Percentiles rank a stretch among this genome's conserved stretches.
Conservation (phyloP, 2,329 filamentous ascomycete genomes). For the Pyrenophora tritici-repentis region DNA sequence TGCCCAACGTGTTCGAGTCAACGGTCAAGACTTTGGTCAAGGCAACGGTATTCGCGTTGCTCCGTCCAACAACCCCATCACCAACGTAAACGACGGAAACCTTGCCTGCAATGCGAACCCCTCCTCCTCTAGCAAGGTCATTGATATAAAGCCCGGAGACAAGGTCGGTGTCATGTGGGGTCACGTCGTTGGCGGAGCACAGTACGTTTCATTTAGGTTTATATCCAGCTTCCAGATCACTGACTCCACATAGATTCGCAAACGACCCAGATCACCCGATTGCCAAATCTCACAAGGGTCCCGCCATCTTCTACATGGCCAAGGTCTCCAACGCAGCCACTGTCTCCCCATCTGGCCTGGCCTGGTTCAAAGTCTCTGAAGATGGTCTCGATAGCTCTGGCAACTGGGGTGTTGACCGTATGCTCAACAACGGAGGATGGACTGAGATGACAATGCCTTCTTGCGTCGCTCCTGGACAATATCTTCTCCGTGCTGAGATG, state of each 20-base stretch:
- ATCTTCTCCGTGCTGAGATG: conserved; percentile 52
- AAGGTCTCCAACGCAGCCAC: conserved; percentile 50
- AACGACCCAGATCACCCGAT: conserved; percentile 55
- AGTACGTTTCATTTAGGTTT: conserved; percentile 28
- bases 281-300: conserved; percentile 55
- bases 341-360: conserved; percentile 44
- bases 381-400: conserved; percentile 48
- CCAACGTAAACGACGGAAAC: conserved; percentile 53
- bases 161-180: conserved; percentile 59
- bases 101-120: conserved; percentile 56
- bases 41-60: conserved; percentile 58
- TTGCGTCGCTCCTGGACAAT: conserved; percentile 47
- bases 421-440: conserved; percentile 56
- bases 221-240: background rate
- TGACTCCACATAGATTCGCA: conserved; percentile 33
- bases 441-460: conserved; percentile 48
- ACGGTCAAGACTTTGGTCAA: conserved; percentile 53
- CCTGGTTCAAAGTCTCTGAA: conserved; percentile 52
- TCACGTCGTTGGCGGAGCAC: conserved; percentile 60
- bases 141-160: conserved; percentile 58
- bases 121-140: conserved; percentile 47
- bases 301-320: conserved; percentile 47
- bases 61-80: conserved; percentile 57
- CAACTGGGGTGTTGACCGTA: conserved; percentile 57
- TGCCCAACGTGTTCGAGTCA: conserved; percentile 52